Conservation (phyloP, 345 rosid species). For the Bruguiera parviflora region DNA sequence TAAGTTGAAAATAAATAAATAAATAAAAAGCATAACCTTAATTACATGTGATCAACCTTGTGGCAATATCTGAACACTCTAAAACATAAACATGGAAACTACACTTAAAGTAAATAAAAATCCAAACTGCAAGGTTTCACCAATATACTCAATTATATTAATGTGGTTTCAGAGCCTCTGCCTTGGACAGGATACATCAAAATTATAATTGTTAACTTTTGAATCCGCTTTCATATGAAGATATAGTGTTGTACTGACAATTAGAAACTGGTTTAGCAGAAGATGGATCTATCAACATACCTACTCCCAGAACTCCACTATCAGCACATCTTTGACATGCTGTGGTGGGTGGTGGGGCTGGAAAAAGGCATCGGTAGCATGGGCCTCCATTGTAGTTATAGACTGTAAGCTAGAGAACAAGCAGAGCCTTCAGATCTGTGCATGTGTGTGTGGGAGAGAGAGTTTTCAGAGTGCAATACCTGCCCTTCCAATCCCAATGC, state of each 20-base stretch:
- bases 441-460: background rate
- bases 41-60: background rate
- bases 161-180: background rate
- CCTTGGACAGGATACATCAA: background rate
- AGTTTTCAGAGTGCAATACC: slow-evolving; percentile 36
- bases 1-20: background rate
- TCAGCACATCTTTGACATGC: slow-evolving; percentile 91
- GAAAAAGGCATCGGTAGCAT: slow-evolving; percentile 83
- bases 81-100: background rate
- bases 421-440: background rate
- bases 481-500: slow-evolving; percentile 96
- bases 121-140: too few species aligned
- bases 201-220: background rate
- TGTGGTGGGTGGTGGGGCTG: slow-evolving; percentile 74
- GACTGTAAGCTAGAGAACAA: slow-evolving; percentile 50
- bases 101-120: too few species aligned
- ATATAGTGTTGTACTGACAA: background rate
- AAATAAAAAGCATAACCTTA: background rate
- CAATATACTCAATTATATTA: background rate
- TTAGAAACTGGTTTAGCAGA: background rate
- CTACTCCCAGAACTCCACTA: slow-evolving; percentile 87
- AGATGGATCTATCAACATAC: slow-evolving; percentile 29
- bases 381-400: slow-evolving; percentile 77
- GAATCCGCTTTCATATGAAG: background rate
- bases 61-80: background rate